A percentile compares a stretch with the other conserved stretches of the same genome.
Conservation (phyloP, 1,139 yeast genomes). For the Casaregolazyma lundiana region DNA sequence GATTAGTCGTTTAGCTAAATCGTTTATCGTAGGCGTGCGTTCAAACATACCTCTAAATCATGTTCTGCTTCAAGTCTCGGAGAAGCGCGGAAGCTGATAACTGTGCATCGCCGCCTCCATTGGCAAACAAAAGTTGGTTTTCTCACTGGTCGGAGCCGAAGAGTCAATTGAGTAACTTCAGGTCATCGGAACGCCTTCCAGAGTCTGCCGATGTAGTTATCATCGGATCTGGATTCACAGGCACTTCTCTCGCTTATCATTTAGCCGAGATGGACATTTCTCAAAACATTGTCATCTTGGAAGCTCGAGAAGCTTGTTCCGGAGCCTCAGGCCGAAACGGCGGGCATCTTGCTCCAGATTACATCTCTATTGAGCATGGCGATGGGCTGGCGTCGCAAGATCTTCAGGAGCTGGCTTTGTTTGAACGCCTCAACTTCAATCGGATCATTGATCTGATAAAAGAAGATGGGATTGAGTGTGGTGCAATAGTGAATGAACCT, state of each 20-base stretch:
- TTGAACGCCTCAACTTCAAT: slow-evolving; percentile 24
- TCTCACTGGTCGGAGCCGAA: slow-evolving; percentile 20
- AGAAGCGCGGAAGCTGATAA: background rate
- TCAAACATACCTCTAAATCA: background rate
- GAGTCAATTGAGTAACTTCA: slow-evolving; percentile 18
- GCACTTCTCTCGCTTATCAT: slow-evolving; percentile 38
- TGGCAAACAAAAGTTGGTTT: slow-evolving; percentile 14
- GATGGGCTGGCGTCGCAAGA: slow-evolving; percentile 16
- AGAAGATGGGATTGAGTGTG: slow-evolving; percentile 36
- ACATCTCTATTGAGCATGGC: slow-evolving; percentile 21
- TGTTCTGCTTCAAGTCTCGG: slow-evolving; percentile 5
- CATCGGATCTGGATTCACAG: slow-evolving; percentile 43
- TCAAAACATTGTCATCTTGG: slow-evolving; percentile 34
- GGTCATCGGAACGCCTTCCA: slow-evolving; percentile 26
- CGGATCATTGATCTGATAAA: slow-evolving; percentile 25
- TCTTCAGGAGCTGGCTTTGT: slow-evolving; percentile 11
- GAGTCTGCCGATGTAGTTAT: slow-evolving; percentile 34
- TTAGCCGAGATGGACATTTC: slow-evolving; percentile 20
- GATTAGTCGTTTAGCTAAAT: background rate
- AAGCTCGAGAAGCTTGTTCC: slow-evolving; percentile 42
- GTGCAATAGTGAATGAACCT: slow-evolving; percentile 28
- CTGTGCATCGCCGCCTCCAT: slow-evolving; percentile 10
- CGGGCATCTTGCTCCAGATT: slow-evolving; percentile 43
- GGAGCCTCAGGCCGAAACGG: slow-evolving; percentile 51
- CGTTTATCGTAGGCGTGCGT: background rate